Percentiles rank a stretch among this genome's conserved stretches.
phyloP scores from a whole-genome alignment of 208 protist genomes.

The Leishmania braziliensis region DNA sequence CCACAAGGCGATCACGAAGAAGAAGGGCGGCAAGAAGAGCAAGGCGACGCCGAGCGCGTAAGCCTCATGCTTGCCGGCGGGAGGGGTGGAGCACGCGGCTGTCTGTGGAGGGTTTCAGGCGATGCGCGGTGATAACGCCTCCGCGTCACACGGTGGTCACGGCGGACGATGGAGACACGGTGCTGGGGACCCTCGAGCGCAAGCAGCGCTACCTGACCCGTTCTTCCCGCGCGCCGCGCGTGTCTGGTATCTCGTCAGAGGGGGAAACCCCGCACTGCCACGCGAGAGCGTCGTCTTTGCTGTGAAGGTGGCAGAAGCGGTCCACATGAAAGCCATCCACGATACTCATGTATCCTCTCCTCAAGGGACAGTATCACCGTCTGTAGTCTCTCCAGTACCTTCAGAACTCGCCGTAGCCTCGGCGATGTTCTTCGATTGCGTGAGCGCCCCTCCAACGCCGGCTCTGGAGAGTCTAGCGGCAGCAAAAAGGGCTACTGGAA shows the following conservation, averaged over 20 bases:
- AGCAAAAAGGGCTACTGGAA: background rate
- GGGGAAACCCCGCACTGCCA: background rate
- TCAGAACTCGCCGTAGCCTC: conserved; percentile 31
- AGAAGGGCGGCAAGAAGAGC: too few relatives aligned
- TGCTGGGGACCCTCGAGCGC: conserved; percentile 16
- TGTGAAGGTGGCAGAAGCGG: background rate
- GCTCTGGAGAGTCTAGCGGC: conserved; percentile 5
- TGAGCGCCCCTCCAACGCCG: conserved; percentile 47
- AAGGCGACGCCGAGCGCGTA: too few relatives aligned
- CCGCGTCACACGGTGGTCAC: conserved; percentile 27
- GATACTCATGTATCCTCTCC: background rate
- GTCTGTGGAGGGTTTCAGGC: too few relatives aligned
- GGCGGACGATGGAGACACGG: conserved; percentile 18
- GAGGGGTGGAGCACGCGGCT: too few relatives aligned
- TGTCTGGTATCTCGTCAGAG: background rate
- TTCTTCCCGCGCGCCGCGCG: conserved; percentile 10
- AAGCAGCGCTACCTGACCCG: conserved; percentile 15
- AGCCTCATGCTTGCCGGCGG: too few relatives aligned
- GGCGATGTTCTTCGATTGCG: conserved; percentile 59
- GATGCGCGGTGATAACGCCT: too few relatives aligned
- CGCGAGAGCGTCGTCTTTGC: background rate
- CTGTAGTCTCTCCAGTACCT: conserved; percentile 10
- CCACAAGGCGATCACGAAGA: too few relatives aligned
- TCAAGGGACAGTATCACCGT: background rate
- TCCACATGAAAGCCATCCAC: background rate